Base-by-base conservation (phyloP, 2,329 filamentous ascomycete genomes). In the Pseudodiploospora longispora region DNA sequence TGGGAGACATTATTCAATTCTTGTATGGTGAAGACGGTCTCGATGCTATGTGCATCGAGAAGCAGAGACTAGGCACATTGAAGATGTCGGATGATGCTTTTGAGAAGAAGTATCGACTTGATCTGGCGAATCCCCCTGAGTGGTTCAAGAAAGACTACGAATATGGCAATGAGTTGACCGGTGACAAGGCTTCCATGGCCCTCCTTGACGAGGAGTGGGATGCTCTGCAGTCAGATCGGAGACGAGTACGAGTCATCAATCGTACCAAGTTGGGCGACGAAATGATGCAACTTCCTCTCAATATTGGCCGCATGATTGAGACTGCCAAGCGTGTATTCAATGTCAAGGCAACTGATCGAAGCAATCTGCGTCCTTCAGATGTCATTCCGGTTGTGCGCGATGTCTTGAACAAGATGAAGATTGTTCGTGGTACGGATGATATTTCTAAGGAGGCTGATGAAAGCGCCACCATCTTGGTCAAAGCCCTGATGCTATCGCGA, bases 11-110 rank as follows among this genome's bases (percentile, higher is more conserved):
- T 50, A 83, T 98, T 43, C 91, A 98, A 60, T 98, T 98, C 70
- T 76, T 96, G 49, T 98, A 98, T 54, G 93, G 93, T 59, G 93
- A 98, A 63, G 94, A 98, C 65, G 94, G 93, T 59, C 76, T 97
- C 6, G 94, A 98, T 64, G 94, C 87, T 59, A 85, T 86, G 52
- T 80, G 84, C 63, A 97, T 99, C 46, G 93, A 99, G 70, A 87
- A 89, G 57, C 94, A 98, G 65, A 80, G 80, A 43, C 80, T 98
- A 51, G 88, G 95, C 56, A 83, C 87, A 59, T 85, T 97, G 62
- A 84, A 82, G 52, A 82, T 87, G 64, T 88, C 87, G 2, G 75
- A 88, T 55, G 71, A 75, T 37, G 79, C 83, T 37, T 95, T 98
- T 57, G 82, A 87, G 55, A 76, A 83, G 51, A 83, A 84, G 42